phyloP scores from a whole-genome alignment of 2,329 filamentous ascomycete genomes.

The Aspergillus neoniger region DNA sequence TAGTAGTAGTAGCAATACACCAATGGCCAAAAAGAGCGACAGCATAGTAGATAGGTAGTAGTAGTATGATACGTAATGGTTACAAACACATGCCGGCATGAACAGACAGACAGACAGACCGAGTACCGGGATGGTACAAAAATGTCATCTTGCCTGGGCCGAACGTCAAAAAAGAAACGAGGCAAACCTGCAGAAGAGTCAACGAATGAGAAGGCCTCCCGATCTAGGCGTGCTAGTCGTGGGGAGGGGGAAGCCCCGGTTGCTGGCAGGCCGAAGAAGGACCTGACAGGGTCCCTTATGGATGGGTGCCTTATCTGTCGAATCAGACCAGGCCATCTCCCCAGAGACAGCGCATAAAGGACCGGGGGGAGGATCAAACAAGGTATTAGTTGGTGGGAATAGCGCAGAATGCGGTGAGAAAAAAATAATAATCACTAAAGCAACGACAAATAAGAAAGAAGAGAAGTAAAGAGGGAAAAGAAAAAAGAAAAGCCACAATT shows the following conservation, averaged over 20 bases:
- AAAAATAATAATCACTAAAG: background rate
- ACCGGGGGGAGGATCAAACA: background rate
- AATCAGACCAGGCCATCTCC: background rate
- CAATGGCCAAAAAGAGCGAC: background rate
- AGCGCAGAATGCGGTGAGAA: background rate
- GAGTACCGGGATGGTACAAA: background rate
- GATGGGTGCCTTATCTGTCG: background rate
- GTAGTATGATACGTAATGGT: background rate
- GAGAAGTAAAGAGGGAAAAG: background rate
- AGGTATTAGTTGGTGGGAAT: background rate
- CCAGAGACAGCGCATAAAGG: background rate
- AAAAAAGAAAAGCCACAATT: background rate
- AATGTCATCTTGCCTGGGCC: background rate
- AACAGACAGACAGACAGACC: background rate
- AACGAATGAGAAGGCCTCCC: background rate
- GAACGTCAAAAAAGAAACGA: conserved; percentile 1
- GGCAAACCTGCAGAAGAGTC: background rate
- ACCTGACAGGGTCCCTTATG: background rate
- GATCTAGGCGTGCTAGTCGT: background rate
- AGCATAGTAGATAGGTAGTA: background rate
- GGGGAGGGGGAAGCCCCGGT: background rate
- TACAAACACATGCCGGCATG: background rate
- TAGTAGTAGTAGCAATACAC: background rate
- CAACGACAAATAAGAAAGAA: background rate
- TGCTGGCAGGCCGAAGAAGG: background rate